These are phyloP conservation scores for Ceratobasidium sp. DNA, from an alignment of 1,284 basidiomycete species.

Conservation along the genomic window DNA sequence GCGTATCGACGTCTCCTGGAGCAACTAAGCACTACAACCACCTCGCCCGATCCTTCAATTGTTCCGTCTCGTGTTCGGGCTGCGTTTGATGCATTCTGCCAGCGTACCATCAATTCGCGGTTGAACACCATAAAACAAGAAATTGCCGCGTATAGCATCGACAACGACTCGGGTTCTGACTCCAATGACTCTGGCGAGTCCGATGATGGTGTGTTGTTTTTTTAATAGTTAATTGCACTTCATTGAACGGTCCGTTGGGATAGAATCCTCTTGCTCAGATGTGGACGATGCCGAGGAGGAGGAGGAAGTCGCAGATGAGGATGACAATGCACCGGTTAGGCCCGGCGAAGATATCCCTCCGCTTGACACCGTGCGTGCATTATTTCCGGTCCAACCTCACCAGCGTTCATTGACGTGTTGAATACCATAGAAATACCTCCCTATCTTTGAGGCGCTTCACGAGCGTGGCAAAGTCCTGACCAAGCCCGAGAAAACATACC, in stretches of 20 bases:
- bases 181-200: constrained; percentile 20
- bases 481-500: constrained; percentile 47
- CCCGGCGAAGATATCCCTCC: constrained; percentile 38
- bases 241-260: no score
- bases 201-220: constrained; percentile 28
- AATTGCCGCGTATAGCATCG: constrained; percentile 6
- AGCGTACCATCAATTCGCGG: background rate
- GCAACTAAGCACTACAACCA: constrained; percentile 13
- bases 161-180: constrained; percentile 18
- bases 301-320: constrained; percentile 26
- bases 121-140: constrained; percentile 20
- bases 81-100: constrained; percentile 23
- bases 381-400: no score
- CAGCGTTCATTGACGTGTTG: no score
- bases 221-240: no score
- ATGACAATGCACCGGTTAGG: constrained; percentile 27
- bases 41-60: background rate
- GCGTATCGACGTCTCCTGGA: constrained; percentile 14
- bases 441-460: constrained; percentile 36
- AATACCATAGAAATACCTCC: constrained; percentile 34
- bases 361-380: constrained; percentile 24
- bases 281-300: constrained; percentile 36
- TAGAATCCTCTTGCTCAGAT: no score
- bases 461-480: constrained; percentile 38
- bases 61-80: background rate